These are phyloP conservation scores for Pulveroboletus ravenelii DNA, from an alignment of 768 basidiomycete genomes.

Conservation along the genomic window DNA sequence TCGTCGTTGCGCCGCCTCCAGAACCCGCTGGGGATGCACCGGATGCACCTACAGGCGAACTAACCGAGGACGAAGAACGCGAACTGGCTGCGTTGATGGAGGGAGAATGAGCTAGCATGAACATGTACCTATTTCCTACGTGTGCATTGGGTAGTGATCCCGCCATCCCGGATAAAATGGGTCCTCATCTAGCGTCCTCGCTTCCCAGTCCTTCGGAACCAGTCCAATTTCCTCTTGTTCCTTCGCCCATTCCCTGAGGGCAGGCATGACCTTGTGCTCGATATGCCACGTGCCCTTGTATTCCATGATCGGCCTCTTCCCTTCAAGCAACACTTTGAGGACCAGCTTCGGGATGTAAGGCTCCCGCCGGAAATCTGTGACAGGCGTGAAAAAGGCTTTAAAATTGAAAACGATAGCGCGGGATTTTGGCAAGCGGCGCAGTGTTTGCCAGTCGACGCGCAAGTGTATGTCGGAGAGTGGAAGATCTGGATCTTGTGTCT, in stretches of 20 bases:
- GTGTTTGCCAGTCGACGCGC: constrained; percentile 54
- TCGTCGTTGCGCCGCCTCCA: constrained; percentile 26
- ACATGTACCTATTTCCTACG: constrained; percentile 2
- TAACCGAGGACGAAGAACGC: constrained; percentile 87
- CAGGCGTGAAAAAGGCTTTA: constrained; percentile 50
- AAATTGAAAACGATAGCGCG: constrained; percentile 50
- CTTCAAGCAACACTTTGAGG: constrained; percentile 39
- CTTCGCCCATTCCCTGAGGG: constrained; percentile 40
- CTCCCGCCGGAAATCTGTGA: constrained; percentile 40
- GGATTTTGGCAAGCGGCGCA: constrained; percentile 45
- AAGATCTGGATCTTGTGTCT: constrained; percentile 33
- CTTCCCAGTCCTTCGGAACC: constrained; percentile 46
- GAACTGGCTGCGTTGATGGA: constrained; percentile 81
- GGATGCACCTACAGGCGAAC: constrained; percentile 16
- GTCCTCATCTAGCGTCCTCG: constrained; percentile 45
- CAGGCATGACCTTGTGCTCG: constrained; percentile 43
- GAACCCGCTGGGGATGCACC: constrained; percentile 28
- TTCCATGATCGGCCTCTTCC: constrained; percentile 35
- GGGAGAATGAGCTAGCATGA: constrained; percentile 18
- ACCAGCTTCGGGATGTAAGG: constrained; percentile 46
- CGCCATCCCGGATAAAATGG: constrained; percentile 51
- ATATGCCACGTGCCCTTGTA: constrained; percentile 43
- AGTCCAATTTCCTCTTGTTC: constrained; percentile 46
- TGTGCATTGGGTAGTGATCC: constrained; percentile 18
- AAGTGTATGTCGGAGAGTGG: constrained; percentile 39